Base-by-base conservation (phyloP, 106 monocot genomes). In the Triglochin maritima region DNA sequence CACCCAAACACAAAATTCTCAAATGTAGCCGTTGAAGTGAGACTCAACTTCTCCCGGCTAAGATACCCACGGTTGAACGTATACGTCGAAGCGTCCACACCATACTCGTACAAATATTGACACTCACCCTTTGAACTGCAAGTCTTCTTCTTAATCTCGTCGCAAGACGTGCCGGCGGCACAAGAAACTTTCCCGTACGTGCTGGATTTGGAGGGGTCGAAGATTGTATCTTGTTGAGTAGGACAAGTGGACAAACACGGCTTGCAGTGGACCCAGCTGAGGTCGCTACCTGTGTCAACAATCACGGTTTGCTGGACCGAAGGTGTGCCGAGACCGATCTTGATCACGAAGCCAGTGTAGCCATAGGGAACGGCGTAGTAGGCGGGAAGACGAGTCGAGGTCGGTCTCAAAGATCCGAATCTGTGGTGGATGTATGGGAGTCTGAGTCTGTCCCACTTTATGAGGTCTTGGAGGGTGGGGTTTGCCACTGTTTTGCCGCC, bases 311-410 rank as follows among this genome's bases (percentile, higher is more conserved):
- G 74, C 15, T 57, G 4, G 2, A 17, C 9, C 59, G 9, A 49
- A 4, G 74, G 74, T 8, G 74, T 71, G 44, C 77, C 77, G 17
- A 66, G 13, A 6, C 62, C 63, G 48, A 76, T 17, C 9, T 49
- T 71, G 4, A 77, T 51, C 4, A 77, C 59, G 65, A 65, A 77
- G 71, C n/a, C n/a, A n/a, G n/a, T n/a, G n/a, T n/a, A n/a, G n/a
- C n/a, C n/a, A n/a, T n/a, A n/a, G n/a, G n/a, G n/a, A n/a, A n/a
- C n/a, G n/a, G n/a, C n/a, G n/a, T n/a, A n/a, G n/a, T n/a, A n/a
- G n/a, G n/a, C n/a, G n/a, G n/a, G n/a, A n/a, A n/a, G n/a, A n/a
- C n/a, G n/a, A n/a, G n/a, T n/a, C n/a, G n/a, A n/a, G n/a, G n/a
- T n/a, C n/a, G n/a, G n/a, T n/a, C n/a, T n/a, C n/a, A n/a, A n/a